A percentile compares a stretch with the other conserved stretches of the same genome.
phyloP scores from a whole-genome alignment of 2,329 filamentous ascomycete genomes.

The Epicoccum sorghinum region DNA sequence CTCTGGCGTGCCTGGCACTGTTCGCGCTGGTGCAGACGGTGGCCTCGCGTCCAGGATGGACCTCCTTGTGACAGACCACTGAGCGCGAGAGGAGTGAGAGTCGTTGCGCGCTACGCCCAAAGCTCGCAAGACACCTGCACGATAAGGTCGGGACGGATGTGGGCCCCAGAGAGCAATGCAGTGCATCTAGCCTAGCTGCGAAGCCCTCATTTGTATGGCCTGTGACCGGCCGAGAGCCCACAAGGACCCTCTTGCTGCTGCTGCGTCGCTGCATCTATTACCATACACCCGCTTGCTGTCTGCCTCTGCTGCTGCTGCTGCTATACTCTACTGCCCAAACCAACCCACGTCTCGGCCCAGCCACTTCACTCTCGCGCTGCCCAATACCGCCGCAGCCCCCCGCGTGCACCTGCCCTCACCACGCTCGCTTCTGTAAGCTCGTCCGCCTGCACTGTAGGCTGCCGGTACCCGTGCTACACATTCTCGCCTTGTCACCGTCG shows the following conservation, averaged over 20 bases:
- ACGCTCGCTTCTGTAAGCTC: slow-evolving; percentile 25
- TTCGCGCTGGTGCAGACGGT: slow-evolving; percentile 14
- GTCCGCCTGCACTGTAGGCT: slow-evolving; percentile 14
- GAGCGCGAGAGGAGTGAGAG: slow-evolving; percentile 22
- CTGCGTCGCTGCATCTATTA: not conserved
- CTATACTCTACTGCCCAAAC: not conserved
- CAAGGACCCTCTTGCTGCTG: slow-evolving; percentile 17
- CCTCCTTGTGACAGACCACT: slow-evolving; percentile 14
- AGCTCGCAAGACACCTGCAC: slow-evolving; percentile 12
- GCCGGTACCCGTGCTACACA: slow-evolving; percentile 33
- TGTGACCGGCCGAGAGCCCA: slow-evolving; percentile 20
- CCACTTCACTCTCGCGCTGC: not conserved
- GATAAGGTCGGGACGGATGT: slow-evolving; percentile 33
- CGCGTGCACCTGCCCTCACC: slow-evolving; percentile 16
- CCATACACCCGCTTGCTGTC: not conserved
- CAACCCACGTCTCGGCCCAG: not conserved
- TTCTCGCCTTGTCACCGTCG: slow-evolving; percentile 33
- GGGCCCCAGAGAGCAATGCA: slow-evolving; percentile 22
- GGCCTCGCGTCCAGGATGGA: slow-evolving; percentile 16
- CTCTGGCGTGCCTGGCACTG: slow-evolving; percentile 17
- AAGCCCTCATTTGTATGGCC: slow-evolving; percentile 14
- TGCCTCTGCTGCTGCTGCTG: not conserved
- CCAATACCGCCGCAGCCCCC: not conserved
- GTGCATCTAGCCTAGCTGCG: slow-evolving; percentile 28
- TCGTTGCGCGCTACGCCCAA: slow-evolving; percentile 24